A percentile compares a stretch with the other conserved stretches of the same genome.
Conservation (phyloP, 202 grass and related monocot genomes). For the Hordeum pubiflorum region DNA sequence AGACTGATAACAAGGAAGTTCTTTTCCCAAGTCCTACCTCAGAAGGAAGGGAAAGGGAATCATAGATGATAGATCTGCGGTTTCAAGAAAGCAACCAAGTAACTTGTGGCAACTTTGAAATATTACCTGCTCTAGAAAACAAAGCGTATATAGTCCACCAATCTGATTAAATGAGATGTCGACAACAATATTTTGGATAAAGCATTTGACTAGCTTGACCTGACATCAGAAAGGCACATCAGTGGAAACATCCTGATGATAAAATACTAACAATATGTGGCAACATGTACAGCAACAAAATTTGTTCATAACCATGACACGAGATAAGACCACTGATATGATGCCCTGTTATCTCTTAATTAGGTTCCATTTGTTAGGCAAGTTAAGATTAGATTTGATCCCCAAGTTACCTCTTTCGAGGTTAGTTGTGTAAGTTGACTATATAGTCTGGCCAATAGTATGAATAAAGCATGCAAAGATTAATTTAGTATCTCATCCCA, state of each 20-base stretch:
- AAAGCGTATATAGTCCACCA: conserved; percentile 75
- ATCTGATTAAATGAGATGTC: conserved; percentile 97
- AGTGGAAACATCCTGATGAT: neutral
- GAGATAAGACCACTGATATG: neutral
- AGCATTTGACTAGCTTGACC: conserved; percentile 94
- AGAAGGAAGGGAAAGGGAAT: neutral
- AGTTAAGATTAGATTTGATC: neutral
- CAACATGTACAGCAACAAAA: neutral
- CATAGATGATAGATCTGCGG: neutral
- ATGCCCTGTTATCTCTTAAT: neutral
- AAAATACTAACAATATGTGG: neutral
- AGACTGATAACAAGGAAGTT: neutral
- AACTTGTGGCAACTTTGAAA: neutral
- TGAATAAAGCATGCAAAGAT: neutral
- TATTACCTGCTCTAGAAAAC: conserved; percentile 87
- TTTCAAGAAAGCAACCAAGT: conserved; percentile 19
- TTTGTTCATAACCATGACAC: neutral
- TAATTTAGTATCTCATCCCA: neutral
- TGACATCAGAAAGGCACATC: conserved; percentile 35
- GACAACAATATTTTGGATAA: conserved; percentile 80
- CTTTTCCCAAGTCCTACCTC: neutral
- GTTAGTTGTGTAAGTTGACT: neutral
- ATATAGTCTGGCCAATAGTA: neutral
- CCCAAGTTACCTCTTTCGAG: neutral
- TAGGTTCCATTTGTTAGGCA: neutral